A percentile compares a stretch with the other conserved stretches of the same genome.
Conservation (phyloP, 768 basidiomycete species). For the Trametes cinnabarina region DNA sequence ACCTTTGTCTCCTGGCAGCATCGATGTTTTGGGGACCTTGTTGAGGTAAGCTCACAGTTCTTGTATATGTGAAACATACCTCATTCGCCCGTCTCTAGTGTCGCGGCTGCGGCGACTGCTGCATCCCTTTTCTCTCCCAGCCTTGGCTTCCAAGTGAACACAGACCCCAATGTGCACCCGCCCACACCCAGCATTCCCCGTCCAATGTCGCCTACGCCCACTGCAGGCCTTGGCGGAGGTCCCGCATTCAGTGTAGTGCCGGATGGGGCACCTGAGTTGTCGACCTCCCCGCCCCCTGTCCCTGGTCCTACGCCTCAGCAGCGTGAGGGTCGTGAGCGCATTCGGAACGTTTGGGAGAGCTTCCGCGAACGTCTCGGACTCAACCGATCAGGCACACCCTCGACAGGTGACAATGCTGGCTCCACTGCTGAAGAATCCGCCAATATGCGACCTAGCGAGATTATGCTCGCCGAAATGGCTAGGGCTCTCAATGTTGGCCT, state of each 20-base stretch:
- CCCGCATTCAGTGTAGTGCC: conserved; percentile 31
- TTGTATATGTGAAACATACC: background rate
- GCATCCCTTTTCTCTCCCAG: conserved; percentile 69
- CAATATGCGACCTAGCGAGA: conserved; percentile 55
- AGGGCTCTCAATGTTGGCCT: conserved; percentile 75
- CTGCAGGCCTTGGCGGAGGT: conserved; percentile 31
- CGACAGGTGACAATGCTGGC: background rate
- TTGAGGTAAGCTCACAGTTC: conserved; percentile 53
- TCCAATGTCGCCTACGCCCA: conserved; percentile 43
- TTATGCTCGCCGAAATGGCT: conserved; percentile 80
- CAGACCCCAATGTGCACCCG: conserved; percentile 17
- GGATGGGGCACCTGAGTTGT: conserved; percentile 18
- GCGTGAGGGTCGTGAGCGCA: conserved; percentile 35
- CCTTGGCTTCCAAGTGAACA: conserved; percentile 34
- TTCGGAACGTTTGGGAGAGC: conserved; percentile 66
- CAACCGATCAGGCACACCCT: conserved; percentile 5
- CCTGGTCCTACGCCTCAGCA: conserved; percentile 6
- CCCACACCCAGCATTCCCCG: conserved; percentile 25
- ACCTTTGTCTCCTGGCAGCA: conserved; percentile 65
- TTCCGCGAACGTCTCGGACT: conserved; percentile 68
- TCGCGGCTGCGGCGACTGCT: conserved; percentile 90
- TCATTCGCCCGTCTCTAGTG: conserved; percentile 38
- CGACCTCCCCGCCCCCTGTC: background rate
- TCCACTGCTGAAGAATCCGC: conserved; percentile 1
- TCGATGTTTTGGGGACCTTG: conserved; percentile 80